Conservation (phyloP, 768 basidiomycete genomes). For the Gymnopilus junonius region DNA sequence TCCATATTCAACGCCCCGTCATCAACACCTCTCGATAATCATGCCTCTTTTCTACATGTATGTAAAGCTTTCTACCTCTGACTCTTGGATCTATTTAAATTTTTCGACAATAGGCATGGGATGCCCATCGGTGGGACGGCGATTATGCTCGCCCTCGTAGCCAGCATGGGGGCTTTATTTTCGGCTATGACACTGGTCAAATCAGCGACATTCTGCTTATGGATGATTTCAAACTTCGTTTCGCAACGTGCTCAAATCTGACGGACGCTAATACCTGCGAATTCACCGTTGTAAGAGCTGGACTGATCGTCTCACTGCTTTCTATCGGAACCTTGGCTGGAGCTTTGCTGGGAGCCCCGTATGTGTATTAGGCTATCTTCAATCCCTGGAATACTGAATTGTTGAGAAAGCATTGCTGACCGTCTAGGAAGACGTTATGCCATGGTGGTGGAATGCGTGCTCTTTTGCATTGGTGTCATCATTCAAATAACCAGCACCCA, state of each 20-base stretch:
- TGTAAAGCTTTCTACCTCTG: slow-evolving; percentile 6
- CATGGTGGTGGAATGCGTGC: slow-evolving; percentile 60
- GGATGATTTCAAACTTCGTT: slow-evolving; percentile 68
- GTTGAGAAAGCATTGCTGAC: slow-evolving; percentile 54
- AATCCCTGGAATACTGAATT: slow-evolving; percentile 1
- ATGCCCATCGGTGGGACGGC: slow-evolving; percentile 66
- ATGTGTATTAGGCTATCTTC: slow-evolving; percentile 27
- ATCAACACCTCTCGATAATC: neutral
- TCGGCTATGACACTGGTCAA: slow-evolving; percentile 77
- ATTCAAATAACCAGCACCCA: slow-evolving; percentile 54
- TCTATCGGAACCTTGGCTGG: slow-evolving; percentile 72
- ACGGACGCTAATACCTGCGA: slow-evolving; percentile 46
- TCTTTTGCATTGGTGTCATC: slow-evolving; percentile 66
- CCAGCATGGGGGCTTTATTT: slow-evolving; percentile 77
- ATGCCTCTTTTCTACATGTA: slow-evolving; percentile 37
- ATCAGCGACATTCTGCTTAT: slow-evolving; percentile 79
- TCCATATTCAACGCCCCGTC: neutral
- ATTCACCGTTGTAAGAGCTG: slow-evolving; percentile 60
- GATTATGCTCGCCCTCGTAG: slow-evolving; percentile 67
- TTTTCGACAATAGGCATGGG: slow-evolving; percentile 47
- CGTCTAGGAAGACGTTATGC: slow-evolving; percentile 67
- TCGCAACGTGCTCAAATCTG: slow-evolving; percentile 53
- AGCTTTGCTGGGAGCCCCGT: slow-evolving; percentile 64
- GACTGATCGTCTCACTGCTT: slow-evolving; percentile 74
- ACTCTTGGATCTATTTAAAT: neutral